Evolutionary conservation across 257 asterid genomes (phyloP).

Genomic region (Dorcoceras hygrometricum): DNA sequence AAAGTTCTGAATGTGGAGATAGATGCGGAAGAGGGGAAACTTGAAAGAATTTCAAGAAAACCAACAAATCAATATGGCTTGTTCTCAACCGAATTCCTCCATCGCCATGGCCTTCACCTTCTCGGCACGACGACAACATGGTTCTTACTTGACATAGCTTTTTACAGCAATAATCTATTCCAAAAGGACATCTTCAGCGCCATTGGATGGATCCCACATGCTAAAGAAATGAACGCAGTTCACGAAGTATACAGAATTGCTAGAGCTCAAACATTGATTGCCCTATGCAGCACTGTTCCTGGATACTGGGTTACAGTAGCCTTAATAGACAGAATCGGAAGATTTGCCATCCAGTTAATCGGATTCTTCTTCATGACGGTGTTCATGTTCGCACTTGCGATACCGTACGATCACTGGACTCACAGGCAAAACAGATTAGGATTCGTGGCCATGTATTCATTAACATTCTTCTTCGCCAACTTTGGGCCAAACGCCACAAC

Average conservation of each 20-base stretch:
- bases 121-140: conserved; percentile 44
- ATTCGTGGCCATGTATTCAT: conserved; percentile 34
- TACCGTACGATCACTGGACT: conserved; percentile 43
- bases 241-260: conserved; percentile 39
- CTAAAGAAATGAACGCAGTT: conserved; percentile 38
- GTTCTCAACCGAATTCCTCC: conserved; percentile 24
- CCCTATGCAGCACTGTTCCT: conserved; percentile 40
- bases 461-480: conserved; percentile 49
- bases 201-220: conserved; percentile 43
- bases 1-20: conserved; percentile 55
- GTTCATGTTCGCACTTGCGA: conserved; percentile 42
- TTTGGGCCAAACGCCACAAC: conserved; percentile 54
- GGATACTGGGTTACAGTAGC: conserved; percentile 53
- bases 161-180: conserved; percentile 42
- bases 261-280: conserved; percentile 39
- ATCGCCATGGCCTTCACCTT: conserved; percentile 41
- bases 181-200: conserved; percentile 42
- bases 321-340: conserved; percentile 36
- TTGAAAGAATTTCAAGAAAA: conserved; percentile 15
- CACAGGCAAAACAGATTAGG: conserved; percentile 22
- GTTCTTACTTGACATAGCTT: conserved; percentile 49
- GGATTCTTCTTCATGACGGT: conserved; percentile 48
- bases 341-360: conserved; percentile 33
- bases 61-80: conserved; percentile 37
- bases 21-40: conserved; percentile 45